Base-by-base conservation (phyloP, 1,284 basidiomycete species). In the Trichosporon sp. region DNA sequence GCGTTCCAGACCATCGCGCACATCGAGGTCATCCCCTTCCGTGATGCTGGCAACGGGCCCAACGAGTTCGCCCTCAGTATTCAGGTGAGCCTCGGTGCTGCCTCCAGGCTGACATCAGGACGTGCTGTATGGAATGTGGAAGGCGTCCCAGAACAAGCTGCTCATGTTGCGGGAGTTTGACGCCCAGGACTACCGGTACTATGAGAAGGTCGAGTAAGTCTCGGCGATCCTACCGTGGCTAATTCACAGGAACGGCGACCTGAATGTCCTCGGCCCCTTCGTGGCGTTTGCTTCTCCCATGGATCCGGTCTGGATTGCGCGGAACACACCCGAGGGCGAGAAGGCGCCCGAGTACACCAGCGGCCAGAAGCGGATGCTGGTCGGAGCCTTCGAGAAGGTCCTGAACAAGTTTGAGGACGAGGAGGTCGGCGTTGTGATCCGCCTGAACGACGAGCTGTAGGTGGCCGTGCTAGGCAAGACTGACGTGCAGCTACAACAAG, bases 221-320 rank as follows among this genome's bases (percentile, higher is more conserved):
- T n/a, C 18, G n/a, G 2, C 53, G n/a, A 47, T n/a, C 18, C 1
- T 51, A 12, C 21, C 25, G 27, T 25, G 29, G 27, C 34, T 60
- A 23, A 64, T 25, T 7, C 63, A 31, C 66, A 84, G 84, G 53
- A 95, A 97, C 78, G 97, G 97, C 5, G 97, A 99, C 81, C 95
- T 96, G 90, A 99, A 99, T 80, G 93, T 98, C 81, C 92, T 93
- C 13, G 83, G 81, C 4, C 53, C 88, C 72, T 96, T 95, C 80
- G 92, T 99, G 74, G 95, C 97, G 9, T 98, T 99, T 77, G 97
- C 97, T 1, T 95, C 92, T 0, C 97, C 96, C 0, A 88, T 93
- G 70, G 95, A 82, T 62, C 42, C 68, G 12, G 35, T 35, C 21
- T 82, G 77, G 74, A 68, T 77, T 32, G 60, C 66, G 13, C 34